These are phyloP conservation scores for Isochrysis galbana DNA, from an alignment of 78 protist species.

Conservation along the genomic window DNA sequence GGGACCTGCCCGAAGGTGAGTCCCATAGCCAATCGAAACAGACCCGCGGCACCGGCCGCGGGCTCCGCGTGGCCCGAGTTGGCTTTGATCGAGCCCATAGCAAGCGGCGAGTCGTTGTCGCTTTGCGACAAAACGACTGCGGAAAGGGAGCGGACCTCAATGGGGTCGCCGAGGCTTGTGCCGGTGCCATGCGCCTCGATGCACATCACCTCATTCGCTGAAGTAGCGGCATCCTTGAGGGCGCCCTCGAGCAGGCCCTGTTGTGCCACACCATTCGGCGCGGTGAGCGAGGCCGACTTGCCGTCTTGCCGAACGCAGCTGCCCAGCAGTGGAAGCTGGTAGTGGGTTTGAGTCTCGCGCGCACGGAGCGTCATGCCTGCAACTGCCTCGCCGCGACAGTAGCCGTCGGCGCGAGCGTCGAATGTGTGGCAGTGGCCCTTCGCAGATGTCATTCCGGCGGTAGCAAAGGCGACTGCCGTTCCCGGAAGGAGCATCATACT, in stretches of 20 bases:
- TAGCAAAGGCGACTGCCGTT: constrained; percentile 30
- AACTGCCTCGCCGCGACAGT: constrained; percentile 83
- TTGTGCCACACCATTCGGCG: background rate
- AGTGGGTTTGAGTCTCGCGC: background rate
- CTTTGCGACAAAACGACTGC: background rate
- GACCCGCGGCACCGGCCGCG: constrained; percentile 18
- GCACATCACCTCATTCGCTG: background rate
- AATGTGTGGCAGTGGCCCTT: constrained; percentile 70
- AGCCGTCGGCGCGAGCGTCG: constrained; percentile 80
- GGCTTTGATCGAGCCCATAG: constrained; percentile 65
- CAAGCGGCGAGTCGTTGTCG: background rate
- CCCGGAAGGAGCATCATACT: background rate
- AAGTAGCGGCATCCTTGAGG: background rate
- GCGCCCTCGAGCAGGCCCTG: background rate
- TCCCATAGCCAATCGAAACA: background rate
- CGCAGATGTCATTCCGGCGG: constrained; percentile 59
- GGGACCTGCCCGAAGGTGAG: background rate
- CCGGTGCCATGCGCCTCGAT: background rate
- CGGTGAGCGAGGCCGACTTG: background rate
- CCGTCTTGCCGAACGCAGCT: constrained; percentile 10
- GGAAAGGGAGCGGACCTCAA: background rate
- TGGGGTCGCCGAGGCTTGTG: background rate
- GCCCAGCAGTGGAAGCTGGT: background rate
- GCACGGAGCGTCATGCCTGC: constrained; percentile 47
- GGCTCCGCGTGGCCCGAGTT: constrained; percentile 77